A percentile compares a stretch with the other conserved stretches of the same genome.
These are phyloP conservation scores for Rosa lucieae DNA, from an alignment of 306 rosid species.

Conservation along the genomic window DNA sequence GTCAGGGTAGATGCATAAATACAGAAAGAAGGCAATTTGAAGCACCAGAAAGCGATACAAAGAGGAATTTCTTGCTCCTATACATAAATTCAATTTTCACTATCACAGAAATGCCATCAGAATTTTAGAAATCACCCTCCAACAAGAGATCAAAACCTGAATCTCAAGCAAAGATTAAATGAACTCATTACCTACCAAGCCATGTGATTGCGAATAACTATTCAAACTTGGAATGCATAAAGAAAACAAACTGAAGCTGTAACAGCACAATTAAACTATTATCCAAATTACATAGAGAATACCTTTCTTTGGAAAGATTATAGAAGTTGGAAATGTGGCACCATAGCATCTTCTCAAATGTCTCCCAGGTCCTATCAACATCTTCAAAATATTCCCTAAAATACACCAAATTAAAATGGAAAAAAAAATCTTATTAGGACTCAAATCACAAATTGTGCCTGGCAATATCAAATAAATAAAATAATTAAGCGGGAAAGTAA, in stretches of 20 bases:
- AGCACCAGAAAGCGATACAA: neutral
- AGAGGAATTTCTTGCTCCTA: neutral
- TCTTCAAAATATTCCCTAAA: conserved; percentile 81
- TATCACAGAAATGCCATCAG: too few species aligned
- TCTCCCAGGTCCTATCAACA: too few species aligned
- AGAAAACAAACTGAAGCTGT: conserved; percentile 12
- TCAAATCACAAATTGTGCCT: neutral
- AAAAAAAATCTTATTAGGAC: conserved; percentile 14
- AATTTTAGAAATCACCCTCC: too few species aligned
- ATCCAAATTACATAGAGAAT: conserved; percentile 8
- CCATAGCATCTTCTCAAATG: conserved; percentile 94
- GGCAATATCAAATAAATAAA: conserved; percentile 17
- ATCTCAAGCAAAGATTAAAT: too few species aligned
- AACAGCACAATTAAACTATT: neutral
- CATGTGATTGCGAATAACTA: neutral
- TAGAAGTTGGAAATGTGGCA: conserved; percentile 79
- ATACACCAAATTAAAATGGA: conserved; percentile 22
- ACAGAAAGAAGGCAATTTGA: neutral
- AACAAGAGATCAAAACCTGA: too few species aligned
- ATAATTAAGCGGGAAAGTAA: conserved; percentile 1
- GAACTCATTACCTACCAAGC: too few species aligned
- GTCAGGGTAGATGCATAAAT: neutral
- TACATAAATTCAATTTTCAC: too few species aligned
- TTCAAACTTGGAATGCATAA: neutral
- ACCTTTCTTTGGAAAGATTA: conserved; percentile 96